Base-by-base conservation (phyloP, 495 filamentous ascomycete genomes). In the Aspergillus ostianus region DNA sequence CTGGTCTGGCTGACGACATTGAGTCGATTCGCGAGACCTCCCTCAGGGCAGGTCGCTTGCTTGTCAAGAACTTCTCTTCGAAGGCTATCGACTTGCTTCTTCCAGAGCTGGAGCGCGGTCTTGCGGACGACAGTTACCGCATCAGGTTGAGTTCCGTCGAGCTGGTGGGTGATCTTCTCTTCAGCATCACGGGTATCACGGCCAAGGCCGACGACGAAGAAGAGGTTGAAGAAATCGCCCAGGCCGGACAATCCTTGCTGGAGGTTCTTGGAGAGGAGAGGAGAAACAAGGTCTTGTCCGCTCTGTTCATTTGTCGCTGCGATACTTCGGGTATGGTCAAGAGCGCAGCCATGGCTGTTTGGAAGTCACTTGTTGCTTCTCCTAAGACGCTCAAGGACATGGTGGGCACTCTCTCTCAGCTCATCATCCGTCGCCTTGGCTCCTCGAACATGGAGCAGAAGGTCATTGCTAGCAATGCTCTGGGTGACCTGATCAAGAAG, bases 361-460 rank as follows among this genome's bases (percentile, higher is more conserved):
- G 94, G 94, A 98, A 98, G 72, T 92, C 92, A 32, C 80, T 98
- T 63, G 94, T 98, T 26, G 90, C 94, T 61, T 93, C 91, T 47
- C 94, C 94, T 19, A 87, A 87, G 58, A 97, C 90, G 20, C 85
- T 98, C 63, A 96, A 96, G 73, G 94, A 98, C 66, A 85, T 98
- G 64, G 87, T 96, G 41, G 93, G 94, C 27, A 97, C 92, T 7
- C 84, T 98, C 46, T 95, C 91, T 6, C 92, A 96, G 72, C 84
- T 98, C 63, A 87, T 98, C 62, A 98, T 98, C 72, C 87, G 92
- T 55, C 90, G 94, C 41, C 86, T 98, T 44, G 94, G 91, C 55
- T 97, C 91, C 63, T 89, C 92, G 4, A 98, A 97, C 67, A 90
- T 96, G 88, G 94, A 98, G 72, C 94, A 98, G 72, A 97, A 96